These are phyloP conservation scores for Apophysomyces elegans DNA, from an alignment of 371 early-diverging fungal genomes.

Conservation along the genomic window DNA sequence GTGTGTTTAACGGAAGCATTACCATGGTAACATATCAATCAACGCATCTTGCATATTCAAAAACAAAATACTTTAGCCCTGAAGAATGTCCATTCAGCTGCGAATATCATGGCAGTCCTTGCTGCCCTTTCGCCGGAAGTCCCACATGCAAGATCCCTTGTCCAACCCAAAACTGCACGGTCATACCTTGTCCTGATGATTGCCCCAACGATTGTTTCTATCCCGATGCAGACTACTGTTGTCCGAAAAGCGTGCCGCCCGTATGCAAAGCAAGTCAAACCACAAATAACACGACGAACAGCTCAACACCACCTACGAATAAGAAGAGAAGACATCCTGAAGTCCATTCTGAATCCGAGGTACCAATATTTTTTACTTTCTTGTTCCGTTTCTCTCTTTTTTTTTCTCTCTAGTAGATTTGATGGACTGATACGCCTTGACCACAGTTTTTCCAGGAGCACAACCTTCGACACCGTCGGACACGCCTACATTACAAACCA, in stretches of 20 bases:
- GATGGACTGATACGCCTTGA: too few species aligned
- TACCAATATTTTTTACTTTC: neutral
- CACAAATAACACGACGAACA: neutral
- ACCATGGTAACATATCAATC: constrained; percentile 17
- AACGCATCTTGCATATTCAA: constrained; percentile 10
- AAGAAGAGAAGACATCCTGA: neutral
- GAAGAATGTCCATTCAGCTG: constrained; percentile 28
- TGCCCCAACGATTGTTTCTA: constrained; percentile 37
- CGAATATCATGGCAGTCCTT: constrained; percentile 22
- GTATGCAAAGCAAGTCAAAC: constrained; percentile 19
- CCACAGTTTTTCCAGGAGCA: neutral
- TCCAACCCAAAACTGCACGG: constrained; percentile 24
- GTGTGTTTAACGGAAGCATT: constrained; percentile 13
- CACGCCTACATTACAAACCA: constrained; percentile 2
- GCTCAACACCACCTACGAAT: neutral
- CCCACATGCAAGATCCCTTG: constrained; percentile 31
- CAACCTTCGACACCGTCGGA: neutral
- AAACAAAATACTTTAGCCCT: constrained; percentile 18
- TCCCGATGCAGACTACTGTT: constrained; percentile 38
- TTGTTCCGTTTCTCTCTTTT: too few species aligned
- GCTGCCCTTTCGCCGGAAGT: constrained; percentile 37
- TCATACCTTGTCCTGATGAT: constrained; percentile 33
- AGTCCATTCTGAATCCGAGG: neutral
- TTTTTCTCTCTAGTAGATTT: too few species aligned
- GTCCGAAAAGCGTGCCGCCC: constrained; percentile 32